phyloP scores from a whole-genome alignment of 2,329 filamentous ascomycete species.

The Coleophoma eucalyptorum region DNA sequence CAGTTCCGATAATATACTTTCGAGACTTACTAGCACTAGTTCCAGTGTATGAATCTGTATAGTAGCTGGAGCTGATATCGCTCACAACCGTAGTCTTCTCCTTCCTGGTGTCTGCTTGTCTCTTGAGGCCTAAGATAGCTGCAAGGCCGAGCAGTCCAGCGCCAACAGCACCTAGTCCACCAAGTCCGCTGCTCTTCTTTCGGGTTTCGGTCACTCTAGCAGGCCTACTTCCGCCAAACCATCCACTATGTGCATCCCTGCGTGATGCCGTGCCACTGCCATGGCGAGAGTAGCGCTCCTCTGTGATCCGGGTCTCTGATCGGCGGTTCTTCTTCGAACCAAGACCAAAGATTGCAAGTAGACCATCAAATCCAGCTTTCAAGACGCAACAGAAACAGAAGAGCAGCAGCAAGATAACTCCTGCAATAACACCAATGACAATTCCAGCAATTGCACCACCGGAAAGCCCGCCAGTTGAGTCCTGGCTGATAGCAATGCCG shows the following conservation, averaged over 20 bases:
- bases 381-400: conserved; percentile 74
- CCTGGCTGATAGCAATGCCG: conserved; percentile 2
- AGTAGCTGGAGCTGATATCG: conserved; percentile 25
- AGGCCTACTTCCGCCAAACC: conserved; percentile 50
- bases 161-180: conserved; percentile 45
- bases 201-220: conserved; percentile 36
- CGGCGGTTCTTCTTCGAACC: conserved; percentile 45
- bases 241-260: conserved; percentile 38
- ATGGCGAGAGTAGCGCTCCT: conserved; percentile 57
- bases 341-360: conserved; percentile 58
- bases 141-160: conserved; percentile 24
- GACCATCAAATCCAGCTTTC: conserved; percentile 55
- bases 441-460: conserved; percentile 77
- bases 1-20: not conserved
- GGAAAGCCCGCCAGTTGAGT: conserved; percentile 48
- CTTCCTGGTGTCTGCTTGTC: conserved; percentile 15
- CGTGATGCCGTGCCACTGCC: conserved; percentile 29
- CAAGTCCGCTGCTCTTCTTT: conserved; percentile 48
- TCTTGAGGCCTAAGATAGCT: conserved; percentile 26
- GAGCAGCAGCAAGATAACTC: conserved; percentile 62
- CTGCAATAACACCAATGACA: conserved; percentile 69
- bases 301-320: conserved; percentile 54
- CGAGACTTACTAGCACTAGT: conserved; percentile 27
- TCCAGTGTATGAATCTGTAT: conserved; percentile 27
- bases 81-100: conserved; percentile 11